These are phyloP conservation scores for Candida easanensis DNA, from an alignment of 805 yeast genomes.

Conservation along the genomic window DNA sequence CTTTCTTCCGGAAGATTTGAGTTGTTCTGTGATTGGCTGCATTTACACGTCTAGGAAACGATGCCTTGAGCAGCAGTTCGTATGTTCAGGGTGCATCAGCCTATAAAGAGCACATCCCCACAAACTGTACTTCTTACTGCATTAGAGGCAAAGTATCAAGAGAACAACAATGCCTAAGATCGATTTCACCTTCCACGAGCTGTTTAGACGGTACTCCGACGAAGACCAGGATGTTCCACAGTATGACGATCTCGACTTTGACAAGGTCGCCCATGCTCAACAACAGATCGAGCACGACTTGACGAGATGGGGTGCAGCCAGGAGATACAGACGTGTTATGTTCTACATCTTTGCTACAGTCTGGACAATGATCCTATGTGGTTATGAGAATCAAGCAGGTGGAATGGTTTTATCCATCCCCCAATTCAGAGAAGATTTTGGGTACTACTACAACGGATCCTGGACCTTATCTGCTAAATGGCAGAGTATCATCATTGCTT, in stretches of 20 bases:
- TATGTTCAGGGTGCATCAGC: no score
- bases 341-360: constrained; percentile 39
- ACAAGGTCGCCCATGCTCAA: constrained; percentile 13
- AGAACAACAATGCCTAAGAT: no score
- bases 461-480: constrained; percentile 39
- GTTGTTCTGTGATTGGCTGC: no score
- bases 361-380: constrained; percentile 38
- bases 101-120: no score
- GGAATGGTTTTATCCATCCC: constrained; percentile 37
- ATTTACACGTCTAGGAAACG: no score
- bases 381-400: constrained; percentile 40
- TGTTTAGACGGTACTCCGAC: constrained; percentile 1
- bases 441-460: constrained; percentile 26
- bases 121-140: no score
- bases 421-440: constrained; percentile 34
- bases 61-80: no score
- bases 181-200: constrained; percentile 9
- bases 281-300: constrained; percentile 17
- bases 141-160: no score
- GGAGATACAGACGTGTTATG: constrained; percentile 37
- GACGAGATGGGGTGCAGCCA: constrained; percentile 31
- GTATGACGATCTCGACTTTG: constrained; percentile 7
- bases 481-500: constrained; percentile 41
- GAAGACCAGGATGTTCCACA: constrained; percentile 8
- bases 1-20: no score